Conservation (phyloP, 352 stramenopile species). For the Pythium graminicola region DNA sequence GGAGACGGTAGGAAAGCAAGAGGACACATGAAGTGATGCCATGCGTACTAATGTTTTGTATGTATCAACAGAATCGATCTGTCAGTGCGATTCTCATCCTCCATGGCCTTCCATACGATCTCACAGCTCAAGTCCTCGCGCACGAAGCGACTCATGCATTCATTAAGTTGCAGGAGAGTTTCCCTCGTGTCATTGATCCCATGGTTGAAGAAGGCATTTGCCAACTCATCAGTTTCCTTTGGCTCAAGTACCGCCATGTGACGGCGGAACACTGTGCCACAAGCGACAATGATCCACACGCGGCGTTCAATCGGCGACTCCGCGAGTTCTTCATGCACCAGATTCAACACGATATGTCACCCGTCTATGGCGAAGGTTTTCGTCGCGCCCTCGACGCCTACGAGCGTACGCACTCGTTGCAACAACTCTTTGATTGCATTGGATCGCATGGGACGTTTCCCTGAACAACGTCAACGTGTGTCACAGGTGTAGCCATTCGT, state of each 20-base stretch:
- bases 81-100: constrained; percentile 70
- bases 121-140: constrained; percentile 60
- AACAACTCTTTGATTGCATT: constrained; percentile 61
- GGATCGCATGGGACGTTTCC: constrained; percentile 38
- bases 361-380: constrained; percentile 65
- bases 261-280: constrained; percentile 32
- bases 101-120: constrained; percentile 65
- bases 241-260: constrained; percentile 65
- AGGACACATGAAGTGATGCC: too few species aligned
- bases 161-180: constrained; percentile 66
- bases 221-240: constrained; percentile 72
- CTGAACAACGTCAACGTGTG: constrained; percentile 17
- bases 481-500: constrained; percentile 16
- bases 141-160: constrained; percentile 72
- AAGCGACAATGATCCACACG: constrained; percentile 7
- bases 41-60: too few species aligned
- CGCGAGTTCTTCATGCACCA: constrained; percentile 62
- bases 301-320: constrained; percentile 33
- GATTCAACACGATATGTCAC: constrained; percentile 48
- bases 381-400: constrained; percentile 54
- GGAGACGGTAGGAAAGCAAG: constrained; percentile 30
- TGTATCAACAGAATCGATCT: constrained; percentile 61
- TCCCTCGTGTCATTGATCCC: constrained; percentile 29
- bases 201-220: constrained; percentile 64
- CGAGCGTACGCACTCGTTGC: constrained; percentile 55